These are phyloP conservation scores for Wickerhamiella siamensis DNA, from an alignment of 805 yeast genomes.

Conservation along the genomic window DNA sequence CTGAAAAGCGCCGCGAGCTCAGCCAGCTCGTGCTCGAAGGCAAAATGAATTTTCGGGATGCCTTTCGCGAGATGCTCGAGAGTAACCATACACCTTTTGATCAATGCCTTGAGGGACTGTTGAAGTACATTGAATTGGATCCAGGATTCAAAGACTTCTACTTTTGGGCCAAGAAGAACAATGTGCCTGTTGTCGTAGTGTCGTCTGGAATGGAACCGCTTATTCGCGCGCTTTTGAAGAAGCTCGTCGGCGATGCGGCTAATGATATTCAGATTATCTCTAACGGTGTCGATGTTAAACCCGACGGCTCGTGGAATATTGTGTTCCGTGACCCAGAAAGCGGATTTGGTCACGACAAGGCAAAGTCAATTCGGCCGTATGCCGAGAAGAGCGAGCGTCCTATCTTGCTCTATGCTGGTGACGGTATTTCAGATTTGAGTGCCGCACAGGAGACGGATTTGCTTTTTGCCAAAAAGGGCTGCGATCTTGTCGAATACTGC, in stretches of 20 bases:
- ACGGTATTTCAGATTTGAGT: slow-evolving; percentile 87
- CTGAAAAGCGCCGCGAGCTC: slow-evolving; percentile 45
- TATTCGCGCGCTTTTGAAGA: slow-evolving; percentile 59
- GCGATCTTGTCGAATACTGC: slow-evolving; percentile 79
- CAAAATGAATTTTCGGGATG: slow-evolving; percentile 49
- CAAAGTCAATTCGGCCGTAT: slow-evolving; percentile 52
- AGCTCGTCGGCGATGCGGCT: slow-evolving; percentile 62
- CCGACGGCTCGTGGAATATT: slow-evolving; percentile 63
- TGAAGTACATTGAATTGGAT: slow-evolving; percentile 59
- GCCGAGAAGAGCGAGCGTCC: slow-evolving; percentile 35
- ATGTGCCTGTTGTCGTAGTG: slow-evolving; percentile 74
- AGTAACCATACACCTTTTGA: slow-evolving; percentile 64
- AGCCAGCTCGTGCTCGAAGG: slow-evolving; percentile 64
- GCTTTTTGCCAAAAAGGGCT: slow-evolving; percentile 84
- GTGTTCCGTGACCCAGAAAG: slow-evolving; percentile 65
- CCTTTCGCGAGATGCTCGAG: slow-evolving; percentile 71
- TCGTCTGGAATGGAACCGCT: slow-evolving; percentile 92
- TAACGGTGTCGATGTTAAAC: slow-evolving; percentile 49
- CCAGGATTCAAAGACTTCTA: slow-evolving; percentile 80
- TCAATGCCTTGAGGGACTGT: slow-evolving; percentile 58
- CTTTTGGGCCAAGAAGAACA: slow-evolving; percentile 56
- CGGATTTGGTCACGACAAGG: slow-evolving; percentile 89
- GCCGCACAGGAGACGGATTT: slow-evolving; percentile 94
- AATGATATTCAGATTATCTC: slow-evolving; percentile 65
- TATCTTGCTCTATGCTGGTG: slow-evolving; percentile 82